Percentiles rank a stretch among this genome's conserved stretches.
phyloP scores from a whole-genome alignment of 1,284 basidiomycete genomes.

The Meripilus lineatus region DNA sequence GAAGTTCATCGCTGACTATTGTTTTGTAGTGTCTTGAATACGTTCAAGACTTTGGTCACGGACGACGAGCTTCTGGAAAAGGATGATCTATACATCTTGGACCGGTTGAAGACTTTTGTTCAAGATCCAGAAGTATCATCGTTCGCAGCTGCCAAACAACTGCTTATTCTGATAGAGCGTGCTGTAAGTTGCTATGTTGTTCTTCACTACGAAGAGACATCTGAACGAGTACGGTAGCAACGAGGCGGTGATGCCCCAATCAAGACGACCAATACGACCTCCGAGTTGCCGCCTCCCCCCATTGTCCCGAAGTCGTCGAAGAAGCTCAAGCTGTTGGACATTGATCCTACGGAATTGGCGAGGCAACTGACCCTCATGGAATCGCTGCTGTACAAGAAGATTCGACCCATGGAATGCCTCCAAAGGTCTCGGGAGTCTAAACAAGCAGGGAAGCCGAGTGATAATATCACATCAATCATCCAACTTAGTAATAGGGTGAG shows the following conservation, averaged over 20 bases:
- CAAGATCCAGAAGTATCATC: slow-evolving; percentile 59
- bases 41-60: slow-evolving; percentile 75
- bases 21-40: slow-evolving; percentile 70
- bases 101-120: slow-evolving; percentile 76
- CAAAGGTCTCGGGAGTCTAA: slow-evolving; percentile 74
- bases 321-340: slow-evolving; percentile 81
- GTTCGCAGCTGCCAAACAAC: slow-evolving; percentile 67
- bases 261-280: slow-evolving; percentile 37
- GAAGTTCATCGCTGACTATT: background rate
- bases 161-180: slow-evolving; percentile 70
- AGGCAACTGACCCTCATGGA: slow-evolving; percentile 95
- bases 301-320: slow-evolving; percentile 72
- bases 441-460: slow-evolving; percentile 64
- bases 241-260: slow-evolving; percentile 48
- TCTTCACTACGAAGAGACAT: too few relatives aligned
- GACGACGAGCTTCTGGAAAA: slow-evolving; percentile 81
- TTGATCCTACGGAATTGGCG: slow-evolving; percentile 89
- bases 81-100: slow-evolving; percentile 74
- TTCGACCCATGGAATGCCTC: slow-evolving; percentile 90
- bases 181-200: slow-evolving; percentile 52
- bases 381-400: slow-evolving; percentile 81
- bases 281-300: slow-evolving; percentile 61
- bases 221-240: slow-evolving; percentile 46
- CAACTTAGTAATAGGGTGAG: slow-evolving; percentile 88
- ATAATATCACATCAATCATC: slow-evolving; percentile 88